Conservation (phyloP, 306 rosid species). For the Glycine latifolia region DNA sequence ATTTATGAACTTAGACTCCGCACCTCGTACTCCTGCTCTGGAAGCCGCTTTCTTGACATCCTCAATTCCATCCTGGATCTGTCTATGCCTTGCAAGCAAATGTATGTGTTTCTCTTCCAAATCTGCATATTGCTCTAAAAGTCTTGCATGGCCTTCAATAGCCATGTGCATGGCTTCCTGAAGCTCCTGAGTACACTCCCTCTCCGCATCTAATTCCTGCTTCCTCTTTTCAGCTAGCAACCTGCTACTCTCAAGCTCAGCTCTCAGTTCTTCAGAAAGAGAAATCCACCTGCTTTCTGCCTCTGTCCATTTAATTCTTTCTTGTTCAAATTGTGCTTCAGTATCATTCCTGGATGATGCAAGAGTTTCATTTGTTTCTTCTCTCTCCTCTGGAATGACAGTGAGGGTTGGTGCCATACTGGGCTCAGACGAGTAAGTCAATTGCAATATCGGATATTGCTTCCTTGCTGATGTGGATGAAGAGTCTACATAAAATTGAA, state of each 20-base stretch:
- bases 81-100: slow-evolving; percentile 86
- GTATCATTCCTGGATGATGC: slow-evolving; percentile 59
- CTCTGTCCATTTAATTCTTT: slow-evolving; percentile 88
- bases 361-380: slow-evolving; percentile 56
- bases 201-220: slow-evolving; percentile 84
- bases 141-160: slow-evolving; percentile 87
- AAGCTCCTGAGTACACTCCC: slow-evolving; percentile 83
- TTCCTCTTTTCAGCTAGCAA: slow-evolving; percentile 69
- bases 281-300: slow-evolving; percentile 94
- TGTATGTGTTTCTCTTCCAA: slow-evolving; percentile 96
- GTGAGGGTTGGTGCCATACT: slow-evolving; percentile 59
- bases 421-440: slow-evolving; percentile 68
- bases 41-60: slow-evolving; percentile 97
- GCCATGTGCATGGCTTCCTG: slow-evolving; percentile 91
- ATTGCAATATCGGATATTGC: slow-evolving; percentile 67
- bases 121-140: slow-evolving; percentile 94
- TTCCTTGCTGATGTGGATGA: slow-evolving; percentile 64
- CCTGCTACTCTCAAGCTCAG: slow-evolving; percentile 84
- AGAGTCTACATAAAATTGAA: slow-evolving; percentile 77
- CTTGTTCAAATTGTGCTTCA: slow-evolving; percentile 72
- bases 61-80: slow-evolving; percentile 83
- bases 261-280: slow-evolving; percentile 85
- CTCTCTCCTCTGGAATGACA: slow-evolving; percentile 68
- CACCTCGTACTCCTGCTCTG: slow-evolving; percentile 92
- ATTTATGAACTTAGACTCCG: slow-evolving; percentile 92